Conservation (phyloP, 2,329 filamentous ascomycete genomes). For the Daldinia sp. region DNA sequence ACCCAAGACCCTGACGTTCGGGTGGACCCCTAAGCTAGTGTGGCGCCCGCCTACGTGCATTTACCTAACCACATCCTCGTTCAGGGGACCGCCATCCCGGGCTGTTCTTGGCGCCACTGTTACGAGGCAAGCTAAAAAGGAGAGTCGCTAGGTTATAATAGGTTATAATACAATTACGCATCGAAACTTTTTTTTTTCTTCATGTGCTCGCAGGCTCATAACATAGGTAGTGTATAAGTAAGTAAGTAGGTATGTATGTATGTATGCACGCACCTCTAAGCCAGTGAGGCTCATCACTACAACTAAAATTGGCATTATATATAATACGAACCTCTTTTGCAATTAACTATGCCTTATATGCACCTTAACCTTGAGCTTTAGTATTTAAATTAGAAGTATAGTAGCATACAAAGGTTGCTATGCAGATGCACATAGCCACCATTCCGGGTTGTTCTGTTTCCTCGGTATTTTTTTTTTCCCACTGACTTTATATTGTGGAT, state of each 20-base stretch:
- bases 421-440: slow-evolving; percentile 21
- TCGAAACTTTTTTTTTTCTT: background rate
- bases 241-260: background rate
- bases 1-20: slow-evolving; percentile 27
- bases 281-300: background rate
- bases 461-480: slow-evolving; percentile 17
- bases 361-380: background rate
- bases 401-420: background rate
- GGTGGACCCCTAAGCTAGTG: slow-evolving; percentile 24
- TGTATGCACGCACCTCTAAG: background rate
- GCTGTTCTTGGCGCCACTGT: slow-evolving; percentile 30
- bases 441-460: slow-evolving; percentile 26
- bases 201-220: background rate
- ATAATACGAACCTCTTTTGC: slow-evolving; percentile 1
- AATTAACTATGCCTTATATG: background rate
- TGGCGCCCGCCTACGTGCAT: slow-evolving; percentile 15
- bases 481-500: slow-evolving; percentile 10
- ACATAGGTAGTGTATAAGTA: too few relatives aligned
- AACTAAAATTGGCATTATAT: background rate
- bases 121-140: slow-evolving; percentile 22
- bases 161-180: background rate
- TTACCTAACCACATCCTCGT: background rate
- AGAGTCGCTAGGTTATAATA: background rate
- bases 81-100: slow-evolving; percentile 12
- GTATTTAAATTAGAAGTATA: background rate